These are phyloP conservation scores for Leavenworthia alabamica DNA, from an alignment of 345 rosid species.

Conservation along the genomic window DNA sequence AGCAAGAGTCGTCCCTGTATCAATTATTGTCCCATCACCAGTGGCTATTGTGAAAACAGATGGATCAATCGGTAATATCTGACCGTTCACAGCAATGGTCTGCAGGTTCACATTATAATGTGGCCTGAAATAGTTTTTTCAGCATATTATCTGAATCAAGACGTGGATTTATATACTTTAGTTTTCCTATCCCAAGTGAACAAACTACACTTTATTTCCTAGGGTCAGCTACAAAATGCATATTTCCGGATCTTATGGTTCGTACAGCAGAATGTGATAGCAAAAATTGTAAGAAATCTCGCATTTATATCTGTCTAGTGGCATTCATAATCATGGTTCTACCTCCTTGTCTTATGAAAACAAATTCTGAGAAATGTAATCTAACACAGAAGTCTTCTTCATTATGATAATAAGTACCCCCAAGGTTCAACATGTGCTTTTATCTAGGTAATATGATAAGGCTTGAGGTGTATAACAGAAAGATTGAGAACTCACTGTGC, in stretches of 20 bases:
- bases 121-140: constrained; percentile 56
- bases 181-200: constrained; percentile 10
- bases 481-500: constrained; percentile 56
- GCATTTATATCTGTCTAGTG: background rate
- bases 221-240: background rate
- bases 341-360: background rate
- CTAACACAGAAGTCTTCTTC: background rate
- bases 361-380: background rate
- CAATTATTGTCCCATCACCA: constrained; percentile 83
- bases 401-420: background rate
- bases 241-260: background rate
- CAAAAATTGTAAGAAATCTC: background rate
- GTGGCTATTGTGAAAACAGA: constrained; percentile 72
- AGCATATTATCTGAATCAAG: constrained; percentile 33
- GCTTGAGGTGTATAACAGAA: background rate
- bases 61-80: constrained; percentile 54
- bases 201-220: background rate
- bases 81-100: constrained; percentile 76
- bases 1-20: constrained; percentile 97
- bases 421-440: background rate
- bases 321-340: background rate
- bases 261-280: background rate
- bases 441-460: background rate
- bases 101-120: constrained; percentile 91
- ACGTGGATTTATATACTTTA: constrained; percentile 18